phyloP scores from a whole-genome alignment of 2,329 filamentous ascomycete species.

The Emergomyces pasteurianus region DNA sequence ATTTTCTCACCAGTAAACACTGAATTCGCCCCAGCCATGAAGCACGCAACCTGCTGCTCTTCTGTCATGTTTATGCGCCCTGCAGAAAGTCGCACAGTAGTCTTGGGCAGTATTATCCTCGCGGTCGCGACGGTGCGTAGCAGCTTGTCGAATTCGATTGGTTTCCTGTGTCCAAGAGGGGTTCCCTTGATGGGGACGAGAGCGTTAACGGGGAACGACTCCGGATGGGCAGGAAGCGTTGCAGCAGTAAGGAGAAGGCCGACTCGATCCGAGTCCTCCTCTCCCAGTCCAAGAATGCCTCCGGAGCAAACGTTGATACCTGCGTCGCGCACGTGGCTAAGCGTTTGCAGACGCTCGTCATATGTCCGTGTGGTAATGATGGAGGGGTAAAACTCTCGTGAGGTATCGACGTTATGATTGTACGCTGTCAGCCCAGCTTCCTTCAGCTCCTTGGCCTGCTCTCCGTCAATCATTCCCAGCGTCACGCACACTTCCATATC shows the following conservation, averaged over 20 bases:
- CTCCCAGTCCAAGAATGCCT: slow-evolving; percentile 75
- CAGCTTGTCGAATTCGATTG: slow-evolving; percentile 65
- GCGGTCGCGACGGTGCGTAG: slow-evolving; percentile 76
- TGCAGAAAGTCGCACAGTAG: slow-evolving; percentile 77
- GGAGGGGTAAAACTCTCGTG: slow-evolving; percentile 73
- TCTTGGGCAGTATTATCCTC: slow-evolving; percentile 67
- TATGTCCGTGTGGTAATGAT: slow-evolving; percentile 79
- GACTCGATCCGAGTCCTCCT: slow-evolving; percentile 65
- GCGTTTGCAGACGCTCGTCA: slow-evolving; percentile 72
- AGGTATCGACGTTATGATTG: slow-evolving; percentile 90
- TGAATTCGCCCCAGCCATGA: slow-evolving; percentile 85
- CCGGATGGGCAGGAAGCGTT: slow-evolving; percentile 68
- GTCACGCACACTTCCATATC: slow-evolving; percentile 93
- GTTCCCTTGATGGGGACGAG: slow-evolving; percentile 86
- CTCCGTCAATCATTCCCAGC: slow-evolving; percentile 76
- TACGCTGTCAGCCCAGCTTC: slow-evolving; percentile 78
- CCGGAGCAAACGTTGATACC: slow-evolving; percentile 86
- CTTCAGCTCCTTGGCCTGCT: slow-evolving; percentile 71
- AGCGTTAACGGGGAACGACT: slow-evolving; percentile 85
- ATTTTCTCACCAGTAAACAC: slow-evolving; percentile 94
- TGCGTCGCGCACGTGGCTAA: slow-evolving; percentile 68
- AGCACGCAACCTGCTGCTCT: slow-evolving; percentile 80
- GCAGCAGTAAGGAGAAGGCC: slow-evolving; percentile 73
- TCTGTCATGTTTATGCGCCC: slow-evolving; percentile 74
- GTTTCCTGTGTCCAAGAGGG: slow-evolving; percentile 61